Conservation (phyloP, 495 filamentous ascomycete species). For the Podospora australis region DNA sequence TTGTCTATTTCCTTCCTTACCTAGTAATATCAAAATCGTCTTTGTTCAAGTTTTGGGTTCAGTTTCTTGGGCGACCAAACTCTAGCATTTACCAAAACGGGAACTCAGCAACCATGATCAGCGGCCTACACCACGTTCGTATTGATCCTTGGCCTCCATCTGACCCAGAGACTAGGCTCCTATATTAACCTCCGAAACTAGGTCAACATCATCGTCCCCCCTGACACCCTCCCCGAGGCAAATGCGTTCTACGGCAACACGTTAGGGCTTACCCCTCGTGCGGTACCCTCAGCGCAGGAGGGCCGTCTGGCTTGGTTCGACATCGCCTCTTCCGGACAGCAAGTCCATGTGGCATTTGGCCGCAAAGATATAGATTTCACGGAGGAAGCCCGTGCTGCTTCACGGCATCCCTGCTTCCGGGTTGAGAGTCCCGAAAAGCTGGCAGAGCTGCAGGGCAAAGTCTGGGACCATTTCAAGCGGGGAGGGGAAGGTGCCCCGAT, state of each 20-base stretch:
- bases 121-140: constrained; percentile 46
- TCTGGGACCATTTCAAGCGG: constrained; percentile 49
- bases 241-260: constrained; percentile 51
- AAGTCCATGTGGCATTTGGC: constrained; percentile 52
- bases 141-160: neutral
- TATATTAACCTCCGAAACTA: neutral
- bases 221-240: constrained; percentile 47
- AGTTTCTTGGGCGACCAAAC: too few relatives aligned
- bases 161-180: neutral
- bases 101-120: constrained; percentile 42
- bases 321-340: constrained; percentile 50
- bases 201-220: constrained; percentile 53
- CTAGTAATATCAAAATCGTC: neutral
- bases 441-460: constrained; percentile 36
- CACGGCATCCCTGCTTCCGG: constrained; percentile 54
- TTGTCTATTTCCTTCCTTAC: neutral
- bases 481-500: constrained; percentile 46
- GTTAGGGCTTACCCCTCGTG: constrained; percentile 41
- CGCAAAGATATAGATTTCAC: constrained; percentile 34
- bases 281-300: constrained; percentile 46
- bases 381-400: constrained; percentile 17
- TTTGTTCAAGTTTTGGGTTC: too few relatives aligned
- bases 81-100: neutral
- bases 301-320: constrained; percentile 55
- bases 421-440: constrained; percentile 41